Conservation (phyloP, 2,329 filamentous ascomycete genomes). For the Fusarium fujikuroi region DNA sequence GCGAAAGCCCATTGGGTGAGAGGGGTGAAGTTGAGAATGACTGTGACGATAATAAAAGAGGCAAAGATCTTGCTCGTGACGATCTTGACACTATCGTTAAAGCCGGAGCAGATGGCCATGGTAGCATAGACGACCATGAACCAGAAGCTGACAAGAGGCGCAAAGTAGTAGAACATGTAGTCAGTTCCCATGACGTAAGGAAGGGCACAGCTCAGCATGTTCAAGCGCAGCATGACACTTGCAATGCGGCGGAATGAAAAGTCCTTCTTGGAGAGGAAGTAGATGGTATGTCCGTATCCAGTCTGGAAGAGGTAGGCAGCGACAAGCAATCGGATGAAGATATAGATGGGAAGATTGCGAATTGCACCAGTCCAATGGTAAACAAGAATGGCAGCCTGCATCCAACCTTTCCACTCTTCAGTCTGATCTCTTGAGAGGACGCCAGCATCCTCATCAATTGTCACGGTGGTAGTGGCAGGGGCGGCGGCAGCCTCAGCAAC, state of each 20-base stretch:
- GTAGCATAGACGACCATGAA: constrained; percentile 67
- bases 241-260: constrained; percentile 65
- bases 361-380: constrained; percentile 68
- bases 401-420: constrained; percentile 74
- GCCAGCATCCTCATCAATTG: constrained; percentile 31
- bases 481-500: background rate
- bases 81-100: constrained; percentile 56
- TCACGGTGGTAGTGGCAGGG: background rate
- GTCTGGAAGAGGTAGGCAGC: constrained; percentile 71
- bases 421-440: constrained; percentile 61
- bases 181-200: constrained; percentile 66
- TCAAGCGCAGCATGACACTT: constrained; percentile 65
- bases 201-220: constrained; percentile 64
- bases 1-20: constrained; percentile 35
- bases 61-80: constrained; percentile 60
- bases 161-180: constrained; percentile 66
- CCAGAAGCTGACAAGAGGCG: constrained; percentile 70
- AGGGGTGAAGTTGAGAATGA: constrained; percentile 26
- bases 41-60: constrained; percentile 53
- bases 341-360: constrained; percentile 60
- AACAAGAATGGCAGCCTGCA: constrained; percentile 64
- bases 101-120: constrained; percentile 53
- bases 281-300: constrained; percentile 69
- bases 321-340: constrained; percentile 63
- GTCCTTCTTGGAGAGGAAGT: constrained; percentile 66